A percentile compares a stretch with the other conserved stretches of the same genome.
These are phyloP conservation scores for Hericium rajendrae DNA, from an alignment of 768 basidiomycete genomes.

Conservation along the genomic window DNA sequence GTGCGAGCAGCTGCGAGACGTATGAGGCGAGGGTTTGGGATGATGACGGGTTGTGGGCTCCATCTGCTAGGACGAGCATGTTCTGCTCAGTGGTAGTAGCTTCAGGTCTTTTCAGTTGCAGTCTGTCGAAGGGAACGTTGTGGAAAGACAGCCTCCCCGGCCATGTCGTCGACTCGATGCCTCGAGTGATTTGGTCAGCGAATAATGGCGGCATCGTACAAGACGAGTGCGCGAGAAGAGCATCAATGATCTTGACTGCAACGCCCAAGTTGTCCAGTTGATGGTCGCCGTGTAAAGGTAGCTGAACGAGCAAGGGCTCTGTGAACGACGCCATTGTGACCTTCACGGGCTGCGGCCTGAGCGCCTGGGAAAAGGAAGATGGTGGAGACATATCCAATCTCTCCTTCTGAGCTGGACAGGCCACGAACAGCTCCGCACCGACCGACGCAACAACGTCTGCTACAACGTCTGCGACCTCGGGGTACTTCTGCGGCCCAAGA, in stretches of 20 bases:
- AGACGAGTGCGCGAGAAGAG: slow-evolving; percentile 35
- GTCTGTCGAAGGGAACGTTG: slow-evolving; percentile 18
- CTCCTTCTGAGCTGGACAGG: slow-evolving; percentile 21
- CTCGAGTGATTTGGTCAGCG: slow-evolving; percentile 33
- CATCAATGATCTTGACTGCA: slow-evolving; percentile 52
- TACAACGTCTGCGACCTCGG: slow-evolving; percentile 37
- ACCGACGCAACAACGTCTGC: slow-evolving; percentile 30
- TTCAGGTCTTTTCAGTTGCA: not conserved
- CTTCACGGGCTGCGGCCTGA: slow-evolving; percentile 33
- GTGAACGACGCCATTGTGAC: slow-evolving; percentile 35
- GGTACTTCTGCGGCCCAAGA: slow-evolving; percentile 51
- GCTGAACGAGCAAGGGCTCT: slow-evolving; percentile 33
- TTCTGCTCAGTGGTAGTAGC: not conserved
- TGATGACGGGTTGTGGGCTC: slow-evolving; percentile 88
- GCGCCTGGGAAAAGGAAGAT: slow-evolving; percentile 26
- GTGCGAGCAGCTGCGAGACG: slow-evolving; percentile 33
- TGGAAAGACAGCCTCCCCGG: slow-evolving; percentile 78
- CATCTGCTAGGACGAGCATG: slow-evolving; percentile 66
- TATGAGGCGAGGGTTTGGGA: slow-evolving; percentile 59
- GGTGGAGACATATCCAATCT: not conserved
- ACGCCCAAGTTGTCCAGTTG: slow-evolving; percentile 79
- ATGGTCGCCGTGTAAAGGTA: slow-evolving; percentile 73
- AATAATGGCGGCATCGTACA: slow-evolving; percentile 15
- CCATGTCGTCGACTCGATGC: slow-evolving; percentile 49
- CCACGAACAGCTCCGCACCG: slow-evolving; percentile 28